Evolutionary conservation across 306 rosid species (phyloP).

Genomic region (Ormosia semicastrata): DNA sequence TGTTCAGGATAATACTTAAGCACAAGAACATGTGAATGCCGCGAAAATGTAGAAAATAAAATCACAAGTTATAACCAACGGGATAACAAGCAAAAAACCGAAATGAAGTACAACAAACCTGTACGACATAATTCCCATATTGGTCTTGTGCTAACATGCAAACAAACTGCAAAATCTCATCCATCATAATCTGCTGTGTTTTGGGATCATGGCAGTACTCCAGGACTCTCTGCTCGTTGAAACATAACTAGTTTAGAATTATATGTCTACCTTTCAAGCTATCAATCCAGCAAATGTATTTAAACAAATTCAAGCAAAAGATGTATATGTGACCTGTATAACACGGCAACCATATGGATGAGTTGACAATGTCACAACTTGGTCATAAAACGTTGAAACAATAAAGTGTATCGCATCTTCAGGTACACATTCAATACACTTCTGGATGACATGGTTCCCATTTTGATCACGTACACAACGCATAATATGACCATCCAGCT

Average conservation of each 20-base stretch:
- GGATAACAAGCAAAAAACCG: background rate
- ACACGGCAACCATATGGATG: conserved; percentile 99
- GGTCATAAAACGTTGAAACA: conserved; percentile 83
- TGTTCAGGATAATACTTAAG: background rate
- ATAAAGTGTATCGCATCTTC: conserved; percentile 77
- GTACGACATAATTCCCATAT: conserved; percentile 95
- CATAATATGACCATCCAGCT: conserved; percentile 87
- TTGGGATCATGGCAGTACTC: conserved; percentile 82
- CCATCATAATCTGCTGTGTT: conserved; percentile 91
- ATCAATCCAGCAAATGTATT: background rate
- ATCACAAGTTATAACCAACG: background rate
- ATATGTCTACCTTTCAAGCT: background rate
- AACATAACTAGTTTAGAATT: conserved; percentile 20
- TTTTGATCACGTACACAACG: conserved; percentile 98
- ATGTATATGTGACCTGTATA: conserved; percentile 63
- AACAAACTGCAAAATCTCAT: conserved; percentile 90
- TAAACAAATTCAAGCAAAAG: conserved; percentile 5
- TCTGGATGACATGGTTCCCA: conserved; percentile 95
- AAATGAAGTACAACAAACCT: conserved; percentile 56
- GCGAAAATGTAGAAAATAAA: conserved; percentile 20
- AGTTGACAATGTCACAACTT: conserved; percentile 86
- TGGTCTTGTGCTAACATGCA: conserved; percentile 95
- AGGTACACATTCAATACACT: conserved; percentile 96
- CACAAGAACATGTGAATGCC: background rate
- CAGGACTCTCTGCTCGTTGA: conserved; percentile 72